Conservation (phyloP, 768 basidiomycete species). For the Epithele typhae region DNA sequence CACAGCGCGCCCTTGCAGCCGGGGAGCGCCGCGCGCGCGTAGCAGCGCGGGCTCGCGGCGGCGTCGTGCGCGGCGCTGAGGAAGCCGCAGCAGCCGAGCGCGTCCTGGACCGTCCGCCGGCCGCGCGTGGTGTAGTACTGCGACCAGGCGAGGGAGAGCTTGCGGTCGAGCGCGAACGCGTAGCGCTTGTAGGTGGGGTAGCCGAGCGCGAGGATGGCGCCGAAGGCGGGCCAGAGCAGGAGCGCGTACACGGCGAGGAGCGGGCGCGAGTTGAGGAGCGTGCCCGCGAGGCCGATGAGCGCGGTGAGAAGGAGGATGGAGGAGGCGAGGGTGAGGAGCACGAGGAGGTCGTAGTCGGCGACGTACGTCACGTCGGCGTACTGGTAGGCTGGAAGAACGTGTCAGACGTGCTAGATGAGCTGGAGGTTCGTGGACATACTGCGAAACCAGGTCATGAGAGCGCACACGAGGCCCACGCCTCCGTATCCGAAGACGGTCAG, state of each 20-base stretch:
- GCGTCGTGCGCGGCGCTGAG: constrained; percentile 58
- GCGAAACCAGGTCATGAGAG: constrained; percentile 56
- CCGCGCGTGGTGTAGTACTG: constrained; percentile 52
- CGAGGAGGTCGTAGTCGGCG: constrained; percentile 51
- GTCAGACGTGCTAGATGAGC: not conserved
- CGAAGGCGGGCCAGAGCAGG: constrained; percentile 61
- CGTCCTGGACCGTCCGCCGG: constrained; percentile 55
- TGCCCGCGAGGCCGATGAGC: constrained; percentile 55
- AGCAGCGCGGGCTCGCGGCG: constrained; percentile 53
- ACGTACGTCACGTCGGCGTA: constrained; percentile 60
- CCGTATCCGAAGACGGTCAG: constrained; percentile 53
- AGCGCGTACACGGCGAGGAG: constrained; percentile 64
- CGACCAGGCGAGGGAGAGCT: constrained; percentile 67
- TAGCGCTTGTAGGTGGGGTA: constrained; percentile 62
- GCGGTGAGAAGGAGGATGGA: constrained; percentile 53
- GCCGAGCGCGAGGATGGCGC: constrained; percentile 54
- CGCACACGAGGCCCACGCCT: constrained; percentile 42
- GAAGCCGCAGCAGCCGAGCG: constrained; percentile 64
- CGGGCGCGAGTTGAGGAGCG: constrained; percentile 62
- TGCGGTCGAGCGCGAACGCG: constrained; percentile 57
- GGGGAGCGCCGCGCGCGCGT: constrained; percentile 54
- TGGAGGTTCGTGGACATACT: constrained; percentile 30
- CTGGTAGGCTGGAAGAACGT: constrained; percentile 43
- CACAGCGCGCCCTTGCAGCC: constrained; percentile 64
- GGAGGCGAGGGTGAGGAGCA: constrained; percentile 55